A percentile compares a stretch with the other conserved stretches of the same genome.
Conservation (phyloP, 1,139 yeast species). For the Pneumocystis sp. region DNA sequence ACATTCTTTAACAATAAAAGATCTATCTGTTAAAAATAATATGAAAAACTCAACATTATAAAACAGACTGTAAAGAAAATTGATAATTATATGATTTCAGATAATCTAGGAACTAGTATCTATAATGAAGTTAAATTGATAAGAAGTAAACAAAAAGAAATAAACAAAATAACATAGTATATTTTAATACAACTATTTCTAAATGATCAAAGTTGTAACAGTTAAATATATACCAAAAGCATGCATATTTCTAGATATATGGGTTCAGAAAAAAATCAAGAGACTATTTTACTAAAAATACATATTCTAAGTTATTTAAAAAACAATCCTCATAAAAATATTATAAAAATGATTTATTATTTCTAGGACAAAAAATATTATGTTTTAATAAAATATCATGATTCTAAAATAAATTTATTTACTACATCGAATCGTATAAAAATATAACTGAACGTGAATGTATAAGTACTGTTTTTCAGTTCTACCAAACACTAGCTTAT, state of each 20-base stretch:
- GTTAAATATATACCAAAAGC: no score
- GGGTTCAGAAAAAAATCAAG: not conserved
- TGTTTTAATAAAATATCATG: not conserved
- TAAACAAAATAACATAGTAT: not conserved
- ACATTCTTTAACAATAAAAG: not conserved
- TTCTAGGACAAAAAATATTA: not conserved
- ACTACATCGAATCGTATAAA: not conserved
- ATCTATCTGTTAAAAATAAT: not conserved
- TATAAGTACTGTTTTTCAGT: not conserved
- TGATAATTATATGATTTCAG: not conserved
- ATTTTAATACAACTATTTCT: not conserved
- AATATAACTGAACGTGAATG: not conserved
- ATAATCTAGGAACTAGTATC: not conserved
- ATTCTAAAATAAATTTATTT: not conserved
- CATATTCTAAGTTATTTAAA: not conserved
- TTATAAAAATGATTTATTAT: not conserved
- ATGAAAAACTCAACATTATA: not conserved
- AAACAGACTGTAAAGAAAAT: not conserved
- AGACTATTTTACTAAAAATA: not conserved
- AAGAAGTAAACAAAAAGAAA: not conserved
- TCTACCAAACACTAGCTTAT: not conserved
- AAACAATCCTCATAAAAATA: not conserved
- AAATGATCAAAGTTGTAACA: not conserved
- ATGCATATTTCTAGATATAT: not conserved
- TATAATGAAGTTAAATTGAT: not conserved